Base-by-base conservation (phyloP, 2,329 filamentous ascomycete species). In the Hypoxylon sp. region DNA sequence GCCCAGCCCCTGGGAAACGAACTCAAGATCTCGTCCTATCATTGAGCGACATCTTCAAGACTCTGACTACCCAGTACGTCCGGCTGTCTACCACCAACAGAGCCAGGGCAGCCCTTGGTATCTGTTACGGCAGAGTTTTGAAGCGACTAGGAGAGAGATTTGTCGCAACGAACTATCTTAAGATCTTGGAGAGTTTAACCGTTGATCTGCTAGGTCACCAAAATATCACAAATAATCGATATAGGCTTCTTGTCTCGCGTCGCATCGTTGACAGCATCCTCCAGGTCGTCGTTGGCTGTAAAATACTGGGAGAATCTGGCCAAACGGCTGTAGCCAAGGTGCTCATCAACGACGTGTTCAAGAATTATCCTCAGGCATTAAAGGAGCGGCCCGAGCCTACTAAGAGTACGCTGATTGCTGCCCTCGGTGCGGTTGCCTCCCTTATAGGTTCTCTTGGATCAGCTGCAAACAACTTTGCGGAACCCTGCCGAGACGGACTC, bases 311-410 rank as follows among this genome's bases (percentile, higher is more conserved):
- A 10, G 94, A 99, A 74, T 91, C 90, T 11, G 93, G 92, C 6
- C 94, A 97, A 70, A 81, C 94, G 57, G 87, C 89, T 66, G 92
- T 91, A 23, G 91, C 92, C 5, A 91, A 88, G 68, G 85, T 86
- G 60, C 77, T 99, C 49, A 86, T 97, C 70, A 97, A 96, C 72
- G 88, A 92, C 55, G 82, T 97, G 41, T 81, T 99, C 45, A 98
- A 96, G 72, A 95, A 98, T 72, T 98, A 97, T 66, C 94, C 95
- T 0, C 92, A 96, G 72, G 88, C 89, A 4, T 77, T 97, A 43
- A 91, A 93, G 67, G 94, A 98, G 73, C 86, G 90, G 35, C 86
- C 89, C 1, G 94, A 98, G 72, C 95, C 95, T 5, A 88, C 87
- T 43, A 99, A 99, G 74, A 88, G 96, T 68, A 88, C 88, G 1